These are phyloP conservation scores for Glaciozyma antarctica DNA, from an alignment of 768 basidiomycete species.

Conservation along the genomic window DNA sequence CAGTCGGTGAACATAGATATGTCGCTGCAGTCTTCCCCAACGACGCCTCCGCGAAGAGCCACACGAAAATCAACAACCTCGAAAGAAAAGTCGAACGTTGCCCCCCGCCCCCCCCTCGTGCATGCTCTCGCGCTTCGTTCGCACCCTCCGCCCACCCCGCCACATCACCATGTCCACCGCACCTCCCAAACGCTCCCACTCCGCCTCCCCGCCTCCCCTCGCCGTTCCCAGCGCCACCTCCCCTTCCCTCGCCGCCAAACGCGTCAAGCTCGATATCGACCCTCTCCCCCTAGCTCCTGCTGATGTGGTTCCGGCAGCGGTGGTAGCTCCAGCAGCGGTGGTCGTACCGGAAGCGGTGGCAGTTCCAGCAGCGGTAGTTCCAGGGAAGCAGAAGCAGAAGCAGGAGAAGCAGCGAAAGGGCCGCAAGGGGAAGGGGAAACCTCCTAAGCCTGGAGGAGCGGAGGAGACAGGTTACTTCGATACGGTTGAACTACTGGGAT, in stretches of 20 bases:
- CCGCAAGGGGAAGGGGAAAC: slow-evolving; percentile 19
- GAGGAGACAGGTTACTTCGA: slow-evolving; percentile 51
- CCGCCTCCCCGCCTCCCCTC: neutral
- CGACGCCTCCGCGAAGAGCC: no score
- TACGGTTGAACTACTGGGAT: slow-evolving; percentile 57
- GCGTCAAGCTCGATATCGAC: neutral
- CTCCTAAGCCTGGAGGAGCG: slow-evolving; percentile 28
- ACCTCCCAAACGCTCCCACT: neutral
- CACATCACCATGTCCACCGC: neutral
- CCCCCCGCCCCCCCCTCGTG: no score
- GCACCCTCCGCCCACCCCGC: no score
- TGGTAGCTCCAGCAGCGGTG: no score
- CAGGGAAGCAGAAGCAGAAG: neutral
- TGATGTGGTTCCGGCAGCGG: no score
- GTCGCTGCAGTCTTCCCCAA: no score
- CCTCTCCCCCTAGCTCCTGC: neutral
- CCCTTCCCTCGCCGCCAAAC: neutral
- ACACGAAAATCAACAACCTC: no score
- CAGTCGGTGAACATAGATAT: no score
- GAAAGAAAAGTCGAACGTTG: no score
- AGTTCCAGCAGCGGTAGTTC: no score
- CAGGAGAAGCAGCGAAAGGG: neutral
- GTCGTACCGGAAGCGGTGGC: no score
- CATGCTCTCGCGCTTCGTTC: no score
- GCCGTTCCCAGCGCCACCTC: neutral